Evolutionary conservation across 2,329 filamentous ascomycete species (phyloP).

Genomic region (Biscogniauxia marginata): DNA sequence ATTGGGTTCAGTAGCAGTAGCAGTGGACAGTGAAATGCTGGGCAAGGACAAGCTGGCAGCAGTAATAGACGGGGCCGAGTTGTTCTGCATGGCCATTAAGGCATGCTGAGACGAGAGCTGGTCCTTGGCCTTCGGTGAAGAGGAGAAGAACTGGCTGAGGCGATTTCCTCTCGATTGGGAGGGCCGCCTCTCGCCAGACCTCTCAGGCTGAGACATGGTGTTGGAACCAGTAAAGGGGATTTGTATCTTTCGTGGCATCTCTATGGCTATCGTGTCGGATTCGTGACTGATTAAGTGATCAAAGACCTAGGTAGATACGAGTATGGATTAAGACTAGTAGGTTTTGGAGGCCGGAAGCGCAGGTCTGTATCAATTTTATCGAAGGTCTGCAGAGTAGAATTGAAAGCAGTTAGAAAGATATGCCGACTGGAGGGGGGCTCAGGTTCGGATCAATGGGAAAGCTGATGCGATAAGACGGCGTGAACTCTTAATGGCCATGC

Average conservation of each 20-base stretch:
- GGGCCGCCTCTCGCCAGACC: conserved; percentile 53
- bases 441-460: no score
- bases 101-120: conserved; percentile 64
- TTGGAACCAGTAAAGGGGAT: conserved; percentile 55
- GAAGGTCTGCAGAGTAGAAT: background rate
- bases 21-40: conserved; percentile 87
- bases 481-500: background rate
- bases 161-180: conserved; percentile 71
- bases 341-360: background rate
- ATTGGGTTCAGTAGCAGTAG: conserved; percentile 69
- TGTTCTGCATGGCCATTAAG: conserved; percentile 62
- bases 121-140: conserved; percentile 73
- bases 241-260: conserved; percentile 59
- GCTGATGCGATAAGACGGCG: background rate
- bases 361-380: background rate
- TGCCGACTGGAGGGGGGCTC: no score
- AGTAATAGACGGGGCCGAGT: conserved; percentile 63
- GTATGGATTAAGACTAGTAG: background rate
- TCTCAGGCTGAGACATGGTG: conserved; percentile 49
- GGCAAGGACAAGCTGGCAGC: conserved; percentile 76
- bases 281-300: background rate
- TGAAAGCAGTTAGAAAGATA: background rate
- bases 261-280: conserved; percentile 26
- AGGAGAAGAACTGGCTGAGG: conserved; percentile 79
- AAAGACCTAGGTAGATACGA: background rate